These are phyloP conservation scores for Rhodosorus marinus DNA, from an alignment of 23 red algal species.

Conservation along the genomic window DNA sequence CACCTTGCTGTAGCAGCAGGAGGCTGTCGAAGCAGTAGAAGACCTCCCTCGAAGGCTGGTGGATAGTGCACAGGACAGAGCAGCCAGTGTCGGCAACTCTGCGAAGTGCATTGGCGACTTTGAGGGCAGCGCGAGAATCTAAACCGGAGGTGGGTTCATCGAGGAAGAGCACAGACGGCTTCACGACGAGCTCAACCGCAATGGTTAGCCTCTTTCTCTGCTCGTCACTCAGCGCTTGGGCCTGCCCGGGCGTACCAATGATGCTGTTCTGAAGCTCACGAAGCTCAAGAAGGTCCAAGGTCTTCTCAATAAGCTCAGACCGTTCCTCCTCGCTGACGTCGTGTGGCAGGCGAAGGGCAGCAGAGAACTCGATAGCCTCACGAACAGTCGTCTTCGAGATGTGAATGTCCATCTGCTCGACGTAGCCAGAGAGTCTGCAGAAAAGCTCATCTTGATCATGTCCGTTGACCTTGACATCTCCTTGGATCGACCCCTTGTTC, in stretches of 20 bases:
- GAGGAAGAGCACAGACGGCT: slow-evolving; percentile 17
- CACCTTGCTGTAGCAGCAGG: slow-evolving; percentile 17
- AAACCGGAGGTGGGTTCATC: slow-evolving; percentile 51
- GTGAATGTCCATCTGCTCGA: slow-evolving; percentile 87
- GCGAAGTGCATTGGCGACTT: slow-evolving; percentile 9
- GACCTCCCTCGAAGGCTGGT: slow-evolving; percentile 31
- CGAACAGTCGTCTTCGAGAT: slow-evolving; percentile 45
- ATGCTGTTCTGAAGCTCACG: slow-evolving; percentile 14
- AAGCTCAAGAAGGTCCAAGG: slow-evolving; percentile 41
- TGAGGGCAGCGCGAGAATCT: slow-evolving; percentile 19
- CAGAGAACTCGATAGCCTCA: slow-evolving; percentile 73
- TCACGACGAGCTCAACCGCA: slow-evolving; percentile 24
- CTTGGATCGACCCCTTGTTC: slow-evolving; percentile 40
- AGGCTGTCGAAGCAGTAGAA: slow-evolving; percentile 26
- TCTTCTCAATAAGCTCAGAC: slow-evolving; percentile 9
- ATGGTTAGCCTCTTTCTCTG: slow-evolving; percentile 62
- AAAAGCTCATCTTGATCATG: slow-evolving; percentile 13
- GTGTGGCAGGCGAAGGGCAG: slow-evolving; percentile 28
- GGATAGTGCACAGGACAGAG: slow-evolving; percentile 22
- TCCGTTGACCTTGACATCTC: slow-evolving; percentile 50
- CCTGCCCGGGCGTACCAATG: slow-evolving; percentile 19
- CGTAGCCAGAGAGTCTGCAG: slow-evolving; percentile 47
- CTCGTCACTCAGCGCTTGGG: background rate
- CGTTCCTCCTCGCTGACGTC: slow-evolving; percentile 25
- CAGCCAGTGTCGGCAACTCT: slow-evolving; percentile 4